Conservation (phyloP, 441 rosid species). For the Erysimum cheiri region DNA sequence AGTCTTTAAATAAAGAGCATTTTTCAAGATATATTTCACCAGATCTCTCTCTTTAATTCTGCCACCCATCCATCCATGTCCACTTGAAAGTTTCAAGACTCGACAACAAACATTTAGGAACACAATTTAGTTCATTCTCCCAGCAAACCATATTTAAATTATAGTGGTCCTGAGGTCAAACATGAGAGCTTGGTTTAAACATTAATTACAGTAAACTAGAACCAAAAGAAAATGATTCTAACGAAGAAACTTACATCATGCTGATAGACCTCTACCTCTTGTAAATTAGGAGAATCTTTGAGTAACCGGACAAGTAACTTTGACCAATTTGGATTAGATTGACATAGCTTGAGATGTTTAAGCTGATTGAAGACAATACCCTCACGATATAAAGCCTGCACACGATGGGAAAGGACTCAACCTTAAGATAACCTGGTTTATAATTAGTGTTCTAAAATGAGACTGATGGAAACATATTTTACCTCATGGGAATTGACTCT, state of each 20-base stretch:
- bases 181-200: not conserved
- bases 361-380: not conserved
- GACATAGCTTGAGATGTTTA: too few relatives aligned
- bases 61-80: not conserved
- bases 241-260: conserved; percentile 4
- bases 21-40: conserved; percentile 1
- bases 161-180: conserved; percentile 1
- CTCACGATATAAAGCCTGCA: not conserved
- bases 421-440: not conserved
- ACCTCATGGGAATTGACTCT: conserved; percentile 6
- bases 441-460: not conserved
- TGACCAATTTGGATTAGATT: not conserved
- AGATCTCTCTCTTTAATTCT: conserved; percentile 4
- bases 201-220: not conserved
- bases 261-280: not conserved
- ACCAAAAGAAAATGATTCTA: not conserved
- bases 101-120: conserved; percentile 3
- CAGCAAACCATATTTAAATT: not conserved
- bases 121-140: not conserved
- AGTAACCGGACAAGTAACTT: conserved; percentile 13
- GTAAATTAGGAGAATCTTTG: conserved; percentile 15
- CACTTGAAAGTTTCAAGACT: conserved; percentile 32
- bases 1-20: conserved; percentile 13
- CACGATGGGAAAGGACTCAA: too few relatives aligned
- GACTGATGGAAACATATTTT: not conserved